Conservation (phyloP, 306 rosid species). For the Trichosanthes cucumerina region DNA sequence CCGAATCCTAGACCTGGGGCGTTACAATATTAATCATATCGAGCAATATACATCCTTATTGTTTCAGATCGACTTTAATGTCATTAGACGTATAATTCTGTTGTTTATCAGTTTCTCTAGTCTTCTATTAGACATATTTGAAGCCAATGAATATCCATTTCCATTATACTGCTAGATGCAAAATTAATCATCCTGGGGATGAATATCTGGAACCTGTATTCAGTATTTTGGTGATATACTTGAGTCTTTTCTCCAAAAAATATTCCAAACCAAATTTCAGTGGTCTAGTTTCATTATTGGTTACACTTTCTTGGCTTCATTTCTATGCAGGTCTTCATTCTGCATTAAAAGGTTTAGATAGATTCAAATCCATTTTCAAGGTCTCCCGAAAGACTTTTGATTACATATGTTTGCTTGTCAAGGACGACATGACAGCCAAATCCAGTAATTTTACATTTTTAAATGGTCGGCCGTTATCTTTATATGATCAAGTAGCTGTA, state of each 20-base stretch:
- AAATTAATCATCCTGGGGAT: neutral
- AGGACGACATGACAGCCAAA: conserved; percentile 60
- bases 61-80: neutral
- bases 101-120: neutral
- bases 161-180: neutral
- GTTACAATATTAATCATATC: too few relatives aligned
- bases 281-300: conserved; percentile 2
- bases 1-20: too few relatives aligned
- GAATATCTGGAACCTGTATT: neutral
- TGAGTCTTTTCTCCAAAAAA: neutral
- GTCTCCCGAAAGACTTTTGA: conserved; percentile 58
- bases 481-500: conserved; percentile 68
- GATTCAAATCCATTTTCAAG: conserved; percentile 47
- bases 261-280: neutral
- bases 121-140: neutral
- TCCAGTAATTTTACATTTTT: conserved; percentile 46
- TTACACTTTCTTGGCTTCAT: neutral
- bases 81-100: neutral
- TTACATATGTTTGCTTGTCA: conserved; percentile 79
- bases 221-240: neutral
- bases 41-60: neutral
- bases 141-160: neutral
- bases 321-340: conserved; percentile 1
- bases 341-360: conserved; percentile 27
- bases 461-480: conserved; percentile 45